phyloP scores from a whole-genome alignment of 73 alveolate species.

The Tetrahymena thermophila region DNA sequence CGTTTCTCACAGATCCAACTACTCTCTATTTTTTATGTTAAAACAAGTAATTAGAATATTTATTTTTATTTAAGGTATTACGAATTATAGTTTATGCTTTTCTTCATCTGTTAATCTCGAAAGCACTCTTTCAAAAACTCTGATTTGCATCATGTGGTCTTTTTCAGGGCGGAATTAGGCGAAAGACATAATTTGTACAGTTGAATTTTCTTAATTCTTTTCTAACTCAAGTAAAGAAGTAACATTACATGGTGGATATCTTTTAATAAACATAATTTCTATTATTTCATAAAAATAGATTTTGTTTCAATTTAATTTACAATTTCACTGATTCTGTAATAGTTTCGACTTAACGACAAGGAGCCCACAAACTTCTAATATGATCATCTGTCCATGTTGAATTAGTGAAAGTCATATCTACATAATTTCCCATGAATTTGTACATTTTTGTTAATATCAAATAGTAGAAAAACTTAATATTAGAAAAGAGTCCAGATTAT shows the following conservation, averaged over 20 bases:
- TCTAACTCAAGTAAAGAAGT: conserved; percentile 39
- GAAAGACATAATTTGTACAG: conserved; percentile 65
- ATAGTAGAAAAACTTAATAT: conserved; percentile 56
- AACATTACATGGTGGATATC: conserved; percentile 85
- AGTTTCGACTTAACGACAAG: neutral
- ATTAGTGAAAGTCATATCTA: conserved; percentile 58
- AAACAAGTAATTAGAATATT: neutral
- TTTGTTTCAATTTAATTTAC: neutral
- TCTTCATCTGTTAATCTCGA: conserved; percentile 17
- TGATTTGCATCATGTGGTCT: conserved; percentile 60
- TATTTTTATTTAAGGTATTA: neutral
- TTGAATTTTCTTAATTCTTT: conserved; percentile 24
- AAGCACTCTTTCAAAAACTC: conserved; percentile 45
- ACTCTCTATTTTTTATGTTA: conserved; percentile 37
- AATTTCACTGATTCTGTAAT: neutral
- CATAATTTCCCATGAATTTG: conserved; percentile 59
- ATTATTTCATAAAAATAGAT: too few relatives aligned
- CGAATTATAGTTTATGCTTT: conserved; percentile 15
- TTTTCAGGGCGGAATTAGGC: conserved; percentile 90
- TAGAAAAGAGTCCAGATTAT: conserved; percentile 20
- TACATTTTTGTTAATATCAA: conserved; percentile 44
- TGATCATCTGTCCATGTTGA: conserved; percentile 87
- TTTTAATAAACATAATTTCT: conserved; percentile 4
- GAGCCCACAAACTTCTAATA: conserved; percentile 56
- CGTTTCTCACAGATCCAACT: conserved; percentile 74